These are phyloP conservation scores for Flammula alnicola DNA, from an alignment of 1,284 basidiomycete genomes.

Conservation along the genomic window DNA sequence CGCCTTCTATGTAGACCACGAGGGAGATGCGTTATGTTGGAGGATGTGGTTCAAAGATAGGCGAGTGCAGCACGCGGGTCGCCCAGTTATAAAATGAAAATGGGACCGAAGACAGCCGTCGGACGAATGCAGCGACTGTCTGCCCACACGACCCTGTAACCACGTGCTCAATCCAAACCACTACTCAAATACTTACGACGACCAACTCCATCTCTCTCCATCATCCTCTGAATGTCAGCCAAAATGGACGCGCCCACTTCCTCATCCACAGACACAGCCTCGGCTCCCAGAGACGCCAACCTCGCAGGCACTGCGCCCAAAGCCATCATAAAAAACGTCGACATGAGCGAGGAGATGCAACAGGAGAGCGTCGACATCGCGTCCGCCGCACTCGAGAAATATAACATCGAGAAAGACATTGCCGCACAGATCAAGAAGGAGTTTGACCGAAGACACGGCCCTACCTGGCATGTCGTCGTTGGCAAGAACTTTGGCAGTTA, in stretches of 20 bases:
- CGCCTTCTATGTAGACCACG: no score
- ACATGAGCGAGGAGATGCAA: conserved; percentile 98
- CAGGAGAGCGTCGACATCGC: conserved; percentile 90
- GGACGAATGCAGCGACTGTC: conserved; percentile 23
- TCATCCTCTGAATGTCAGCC: conserved; percentile 56
- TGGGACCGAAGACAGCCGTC: conserved; percentile 29
- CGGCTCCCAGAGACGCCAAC: conserved; percentile 46
- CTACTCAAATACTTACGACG: conserved; percentile 20
- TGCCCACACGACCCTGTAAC: conserved; percentile 24
- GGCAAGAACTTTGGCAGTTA: conserved; percentile 98
- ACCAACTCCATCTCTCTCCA: conserved; percentile 19
- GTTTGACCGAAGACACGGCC: conserved; percentile 89
- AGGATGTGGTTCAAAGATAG: conserved; percentile 14
- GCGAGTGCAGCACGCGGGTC: conserved; percentile 20
- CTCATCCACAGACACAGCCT: conserved; percentile 57
- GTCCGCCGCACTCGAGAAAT: conserved; percentile 84
- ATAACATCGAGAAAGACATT: conserved; percentile 96
- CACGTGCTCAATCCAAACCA: conserved; percentile 27
- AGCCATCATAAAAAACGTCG: conserved; percentile 95
- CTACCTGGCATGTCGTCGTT: conserved; percentile 98
- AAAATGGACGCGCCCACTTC: conserved; percentile 62
- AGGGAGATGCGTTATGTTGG: background rate
- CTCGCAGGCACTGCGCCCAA: conserved; percentile 55
- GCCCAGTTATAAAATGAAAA: conserved; percentile 17
- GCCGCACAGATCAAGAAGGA: conserved; percentile 98